Conservation (phyloP, 2,329 filamentous ascomycete species). For the Aspergillus ruber region DNA sequence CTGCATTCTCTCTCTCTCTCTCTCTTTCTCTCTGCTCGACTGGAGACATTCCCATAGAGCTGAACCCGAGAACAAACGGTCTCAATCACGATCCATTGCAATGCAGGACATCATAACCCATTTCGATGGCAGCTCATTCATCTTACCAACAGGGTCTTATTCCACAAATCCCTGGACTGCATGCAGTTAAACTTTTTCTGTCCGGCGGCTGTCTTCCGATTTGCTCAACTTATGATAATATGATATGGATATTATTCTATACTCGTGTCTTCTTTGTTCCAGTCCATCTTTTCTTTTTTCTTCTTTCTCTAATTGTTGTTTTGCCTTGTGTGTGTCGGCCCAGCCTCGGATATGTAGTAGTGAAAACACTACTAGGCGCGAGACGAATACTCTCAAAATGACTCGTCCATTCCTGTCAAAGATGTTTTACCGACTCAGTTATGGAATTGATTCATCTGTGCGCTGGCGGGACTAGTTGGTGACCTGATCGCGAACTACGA, state of each 20-base stretch:
- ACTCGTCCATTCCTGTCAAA: neutral
- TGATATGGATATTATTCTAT: neutral
- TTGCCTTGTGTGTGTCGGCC: neutral
- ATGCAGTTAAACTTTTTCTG: slow-evolving; percentile 12
- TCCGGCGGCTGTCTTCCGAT: slow-evolving; percentile 8
- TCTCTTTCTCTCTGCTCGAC: neutral
- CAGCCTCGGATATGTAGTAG: neutral
- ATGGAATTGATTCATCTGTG: neutral
- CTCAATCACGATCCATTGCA: slow-evolving; percentile 6
- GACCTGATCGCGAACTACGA: slow-evolving; percentile 6
- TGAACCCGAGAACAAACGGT: slow-evolving; percentile 2
- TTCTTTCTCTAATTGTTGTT: neutral
- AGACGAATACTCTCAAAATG: neutral
- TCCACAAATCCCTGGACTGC: slow-evolving; percentile 14
- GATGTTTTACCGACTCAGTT: neutral
- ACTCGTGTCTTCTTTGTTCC: slow-evolving; percentile 1
- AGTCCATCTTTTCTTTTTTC: neutral
- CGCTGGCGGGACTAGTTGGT: slow-evolving; percentile 1
- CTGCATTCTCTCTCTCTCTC: neutral
- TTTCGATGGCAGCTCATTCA: slow-evolving; percentile 1
- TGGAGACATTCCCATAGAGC: neutral
- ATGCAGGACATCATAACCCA: slow-evolving; percentile 3
- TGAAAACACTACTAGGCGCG: neutral
- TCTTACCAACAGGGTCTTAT: slow-evolving; percentile 1
- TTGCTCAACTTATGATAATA: slow-evolving; percentile 3